Base-by-base conservation (phyloP, 192 early-diverging fungal genomes). In the Coemansia sp. region DNA sequence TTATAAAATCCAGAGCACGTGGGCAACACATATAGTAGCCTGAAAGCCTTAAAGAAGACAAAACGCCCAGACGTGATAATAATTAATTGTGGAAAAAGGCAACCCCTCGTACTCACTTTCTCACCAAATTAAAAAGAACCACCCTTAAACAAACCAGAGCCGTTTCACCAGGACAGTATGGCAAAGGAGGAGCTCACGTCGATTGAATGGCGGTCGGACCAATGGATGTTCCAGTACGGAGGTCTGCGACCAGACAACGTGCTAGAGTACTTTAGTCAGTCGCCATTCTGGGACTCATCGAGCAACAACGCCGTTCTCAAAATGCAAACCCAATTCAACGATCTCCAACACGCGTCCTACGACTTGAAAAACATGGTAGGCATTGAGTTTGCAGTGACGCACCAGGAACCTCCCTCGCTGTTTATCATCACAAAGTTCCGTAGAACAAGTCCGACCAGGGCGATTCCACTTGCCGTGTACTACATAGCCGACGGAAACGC, bases 251-350 rank as follows among this genome's bases (percentile, higher is more conserved):
- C 87, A 19, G 87, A 91, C 56, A 91, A 90, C 66, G 90, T 93
- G 0, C 75, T 93, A 0, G 89, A 92, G 74, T 93, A 93, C 68
- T 93, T 93, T 82, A 88, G 88, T 22, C 78, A 85, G 68, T 93
- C 92, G 17, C 90, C 92, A 5, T 93, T 93, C 76, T 93, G 92
- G 90, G 92, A 93, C 67, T 73, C 87, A 13, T 83, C 87, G 22
- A 88, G 90, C 79, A 93, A 92, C 71, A 93, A 93, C 67, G 88
- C 88, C 3, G 83, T 88, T n/a, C 71, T 93, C 5, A 79, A 85
- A 63, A 93, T 93, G 92, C 92, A 93, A 64, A 93, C 90, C 39
- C 89, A 90, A 72, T 91, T 87, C 77, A 93, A 91, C 63, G 90
- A 90, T 42, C 68, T 93, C 25, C 74, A 85, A 66, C 86, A 77